Evolutionary conservation across 176 grass and related monocot genomes (phyloP).

Genomic region (Coix lacrymajobi): DNA sequence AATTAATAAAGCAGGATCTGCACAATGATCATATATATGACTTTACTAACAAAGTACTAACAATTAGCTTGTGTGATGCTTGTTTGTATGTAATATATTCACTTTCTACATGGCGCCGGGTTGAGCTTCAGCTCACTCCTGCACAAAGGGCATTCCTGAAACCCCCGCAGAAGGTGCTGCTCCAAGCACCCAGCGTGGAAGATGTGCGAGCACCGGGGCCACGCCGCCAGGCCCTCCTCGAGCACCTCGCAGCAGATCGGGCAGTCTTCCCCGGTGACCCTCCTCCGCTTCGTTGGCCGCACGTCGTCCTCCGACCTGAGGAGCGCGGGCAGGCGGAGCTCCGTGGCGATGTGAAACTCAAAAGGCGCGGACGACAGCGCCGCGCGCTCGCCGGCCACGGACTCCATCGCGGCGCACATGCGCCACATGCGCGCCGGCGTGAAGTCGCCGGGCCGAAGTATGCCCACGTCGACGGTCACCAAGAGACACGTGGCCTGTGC

Average conservation of each 20-base stretch:
- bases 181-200: background rate
- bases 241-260: background rate
- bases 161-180: background rate
- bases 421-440: background rate
- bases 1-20: too few relatives aligned
- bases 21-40: too few relatives aligned
- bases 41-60: too few relatives aligned
- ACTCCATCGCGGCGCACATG: background rate
- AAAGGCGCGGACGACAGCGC: rapidly evolving
- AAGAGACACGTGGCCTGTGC: background rate
- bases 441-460: background rate
- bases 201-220: background rate
- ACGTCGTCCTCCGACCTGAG: background rate
- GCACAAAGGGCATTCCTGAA: background rate
- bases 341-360: rapidly evolving
- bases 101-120: too few relatives aligned
- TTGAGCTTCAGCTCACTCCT: background rate
- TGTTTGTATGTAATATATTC: too few relatives aligned
- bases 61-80: too few relatives aligned
- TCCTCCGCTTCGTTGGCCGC: background rate
- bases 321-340: background rate
- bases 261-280: background rate
- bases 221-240: background rate
- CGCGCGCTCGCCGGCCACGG: background rate
- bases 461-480: background rate